phyloP scores from a whole-genome alignment of 2,329 filamentous ascomycete species.

The Nemania serpens region DNA sequence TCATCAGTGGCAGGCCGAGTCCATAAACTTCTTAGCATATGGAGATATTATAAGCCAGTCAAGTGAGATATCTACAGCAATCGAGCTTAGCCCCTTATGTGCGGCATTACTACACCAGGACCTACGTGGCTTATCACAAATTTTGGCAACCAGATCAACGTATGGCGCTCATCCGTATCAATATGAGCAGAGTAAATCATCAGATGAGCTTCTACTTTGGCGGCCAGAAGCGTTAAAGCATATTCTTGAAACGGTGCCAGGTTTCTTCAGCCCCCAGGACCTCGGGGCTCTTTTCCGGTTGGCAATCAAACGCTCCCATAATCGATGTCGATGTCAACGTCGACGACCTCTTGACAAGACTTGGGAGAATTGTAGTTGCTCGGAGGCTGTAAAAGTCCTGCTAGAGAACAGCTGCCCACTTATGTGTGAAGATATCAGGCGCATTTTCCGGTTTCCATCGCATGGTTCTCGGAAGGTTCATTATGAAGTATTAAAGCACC shows the following conservation, averaged over 20 bases:
- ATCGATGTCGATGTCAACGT: not conserved
- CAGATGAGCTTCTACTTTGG: not conserved
- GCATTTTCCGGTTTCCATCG: not conserved
- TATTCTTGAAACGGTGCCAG: not conserved
- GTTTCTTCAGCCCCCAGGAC: not conserved
- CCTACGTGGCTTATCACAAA: not conserved
- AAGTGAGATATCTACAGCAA: not conserved
- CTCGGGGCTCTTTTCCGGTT: not conserved
- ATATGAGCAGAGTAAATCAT: not conserved
- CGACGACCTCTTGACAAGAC: too few relatives aligned
- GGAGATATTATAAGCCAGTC: not conserved
- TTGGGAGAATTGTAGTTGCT: not conserved
- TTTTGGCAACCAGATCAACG: not conserved
- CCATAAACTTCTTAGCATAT: not conserved
- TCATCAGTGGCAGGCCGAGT: not conserved
- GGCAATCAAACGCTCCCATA: not conserved
- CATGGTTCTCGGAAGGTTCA: not conserved
- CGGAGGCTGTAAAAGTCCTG: not conserved
- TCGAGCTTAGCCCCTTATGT: not conserved
- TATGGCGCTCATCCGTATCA: too few relatives aligned
- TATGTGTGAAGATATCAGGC: not conserved
- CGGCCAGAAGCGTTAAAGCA: slow-evolving; percentile 3
- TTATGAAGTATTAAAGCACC: not conserved
- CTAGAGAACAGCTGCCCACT: not conserved
- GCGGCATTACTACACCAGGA: not conserved